Evolutionary conservation across 148 eudicot genomes (phyloP).

Genomic region (Simmondsia chinensis): DNA sequence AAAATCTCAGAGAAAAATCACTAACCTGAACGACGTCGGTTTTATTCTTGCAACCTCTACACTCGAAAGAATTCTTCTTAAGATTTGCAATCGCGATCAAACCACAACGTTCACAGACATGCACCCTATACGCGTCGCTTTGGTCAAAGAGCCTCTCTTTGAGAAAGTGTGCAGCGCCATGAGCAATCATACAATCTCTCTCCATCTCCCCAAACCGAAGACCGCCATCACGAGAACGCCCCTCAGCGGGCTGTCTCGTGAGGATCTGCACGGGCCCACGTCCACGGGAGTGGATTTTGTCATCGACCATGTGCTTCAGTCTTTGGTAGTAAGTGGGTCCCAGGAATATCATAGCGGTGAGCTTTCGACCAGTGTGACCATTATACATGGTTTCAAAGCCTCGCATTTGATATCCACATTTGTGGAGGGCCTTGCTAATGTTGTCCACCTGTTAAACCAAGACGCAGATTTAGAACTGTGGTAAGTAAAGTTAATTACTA

Average conservation of each 20-base stretch:
- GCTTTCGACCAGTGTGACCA: constrained; percentile 87
- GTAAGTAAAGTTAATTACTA: neutral
- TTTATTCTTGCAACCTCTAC: constrained; percentile 94
- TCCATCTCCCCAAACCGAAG: constrained; percentile 99
- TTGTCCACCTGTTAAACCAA: constrained; percentile 60
- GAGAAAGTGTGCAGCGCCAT: constrained; percentile 94
- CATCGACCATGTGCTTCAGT: constrained; percentile 97
- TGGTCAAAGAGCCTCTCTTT: constrained; percentile 98
- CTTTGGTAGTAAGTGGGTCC: constrained; percentile 98
- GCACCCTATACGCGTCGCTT: constrained; percentile 92
- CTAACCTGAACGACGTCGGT: constrained; percentile 94
- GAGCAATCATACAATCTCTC: constrained; percentile 97
- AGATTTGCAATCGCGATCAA: constrained; percentile 89
- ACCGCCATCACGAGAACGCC: constrained; percentile 97
- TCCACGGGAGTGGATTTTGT: constrained; percentile 95
- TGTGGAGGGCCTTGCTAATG: constrained; percentile 94
- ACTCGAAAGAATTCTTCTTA: constrained; percentile 90
- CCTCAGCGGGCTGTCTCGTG: constrained; percentile 97
- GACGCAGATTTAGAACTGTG: too few relatives aligned
- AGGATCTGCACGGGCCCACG: constrained; percentile 97
- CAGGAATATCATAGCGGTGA: constrained; percentile 85
- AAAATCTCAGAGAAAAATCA: neutral
- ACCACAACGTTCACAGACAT: constrained; percentile 91
- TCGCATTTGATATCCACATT: constrained; percentile 99
- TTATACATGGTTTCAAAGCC: constrained; percentile 98